Evolutionary conservation across 441 rosid species (phyloP), one percentile per base, ranked within the genome.

Genomic region (Erysimum cheiri): DNA sequence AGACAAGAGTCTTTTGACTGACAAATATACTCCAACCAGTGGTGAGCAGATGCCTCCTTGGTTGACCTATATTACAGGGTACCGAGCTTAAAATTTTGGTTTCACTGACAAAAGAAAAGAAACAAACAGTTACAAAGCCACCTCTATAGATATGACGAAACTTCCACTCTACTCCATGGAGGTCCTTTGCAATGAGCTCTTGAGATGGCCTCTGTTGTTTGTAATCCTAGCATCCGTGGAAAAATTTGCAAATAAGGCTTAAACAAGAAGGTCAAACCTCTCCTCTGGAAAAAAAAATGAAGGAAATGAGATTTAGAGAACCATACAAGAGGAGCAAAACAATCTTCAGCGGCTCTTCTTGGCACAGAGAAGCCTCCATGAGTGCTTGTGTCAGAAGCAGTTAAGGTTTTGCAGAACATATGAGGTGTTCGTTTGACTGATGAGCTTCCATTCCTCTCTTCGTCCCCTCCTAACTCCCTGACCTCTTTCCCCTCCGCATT

Each of bases 1-100:
- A 88, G 77, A 86, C 93, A 41, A 93, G 97, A 78, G 83, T 87
- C 85, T 93, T 93, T 81, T 90, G 93, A 80, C 88, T 87, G 71
- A 91, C 98, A 53, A 93, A 93, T 66, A 89, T 71, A 78, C 97
- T 93, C 98, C 98, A 93, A 61, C 98, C 98, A 7, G 97, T 91
- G 3, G 97, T 91, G 60, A 94, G 98, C 63, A 94, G 86, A 87
- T 94, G 98, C 79, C 98, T 81, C 82, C 96, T 92, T 64, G 98
- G 99, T 81, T 94, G 97, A 73, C 97, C 99, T 94, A 80, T 61
- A 81, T 39, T 32, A 64, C 61, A 31, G 24, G 24, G 1, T 22
- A 22, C n/a, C 24, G 40, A 37, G 26, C 66, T 26, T 57, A 56
- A 36, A 60, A 58, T 35, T 24, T 26, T 1, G 33, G 22, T 35